Conservation (phyloP, 2,329 filamentous ascomycete genomes). For the Penicillium sp. region DNA sequence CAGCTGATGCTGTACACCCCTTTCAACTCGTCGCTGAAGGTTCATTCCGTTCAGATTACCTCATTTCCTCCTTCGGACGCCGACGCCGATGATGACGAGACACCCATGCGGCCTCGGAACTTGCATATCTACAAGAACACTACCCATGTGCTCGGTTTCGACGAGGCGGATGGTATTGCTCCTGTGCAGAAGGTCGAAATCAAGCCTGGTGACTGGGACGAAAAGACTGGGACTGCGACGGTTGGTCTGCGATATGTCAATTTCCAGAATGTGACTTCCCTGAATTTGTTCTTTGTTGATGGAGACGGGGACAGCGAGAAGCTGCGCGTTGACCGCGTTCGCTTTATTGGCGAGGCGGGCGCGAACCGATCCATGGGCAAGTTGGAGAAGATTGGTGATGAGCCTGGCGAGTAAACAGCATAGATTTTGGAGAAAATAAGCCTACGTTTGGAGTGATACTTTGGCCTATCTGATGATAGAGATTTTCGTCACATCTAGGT, state of each 20-base stretch:
- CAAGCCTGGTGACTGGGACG: conserved; percentile 72
- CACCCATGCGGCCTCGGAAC: conserved; percentile 74
- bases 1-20: conserved; percentile 91
- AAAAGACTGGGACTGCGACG: conserved; percentile 65
- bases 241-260: conserved; percentile 84
- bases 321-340: conserved; percentile 62
- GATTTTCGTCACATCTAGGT: not conserved
- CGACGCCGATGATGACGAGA: conserved; percentile 62
- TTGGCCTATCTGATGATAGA: not conserved
- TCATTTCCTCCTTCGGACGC: conserved; percentile 61
- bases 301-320: conserved; percentile 80
- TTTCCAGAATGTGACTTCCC: conserved; percentile 86
- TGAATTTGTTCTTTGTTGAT: conserved; percentile 85
- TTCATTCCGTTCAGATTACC: conserved; percentile 83
- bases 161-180: conserved; percentile 83
- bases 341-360: conserved; percentile 79
- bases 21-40: conserved; percentile 81
- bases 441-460: conserved; percentile 10
- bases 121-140: conserved; percentile 85
- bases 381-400: conserved; percentile 88
- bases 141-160: conserved; percentile 86
- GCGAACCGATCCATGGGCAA: conserved; percentile 92
- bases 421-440: conserved; percentile 26
- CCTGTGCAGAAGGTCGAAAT: conserved; percentile 78
- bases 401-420: conserved; percentile 55